These are phyloP conservation scores for Chrysoporthe cubensis DNA, from an alignment of 2,329 filamentous ascomycete genomes.

Conservation along the genomic window DNA sequence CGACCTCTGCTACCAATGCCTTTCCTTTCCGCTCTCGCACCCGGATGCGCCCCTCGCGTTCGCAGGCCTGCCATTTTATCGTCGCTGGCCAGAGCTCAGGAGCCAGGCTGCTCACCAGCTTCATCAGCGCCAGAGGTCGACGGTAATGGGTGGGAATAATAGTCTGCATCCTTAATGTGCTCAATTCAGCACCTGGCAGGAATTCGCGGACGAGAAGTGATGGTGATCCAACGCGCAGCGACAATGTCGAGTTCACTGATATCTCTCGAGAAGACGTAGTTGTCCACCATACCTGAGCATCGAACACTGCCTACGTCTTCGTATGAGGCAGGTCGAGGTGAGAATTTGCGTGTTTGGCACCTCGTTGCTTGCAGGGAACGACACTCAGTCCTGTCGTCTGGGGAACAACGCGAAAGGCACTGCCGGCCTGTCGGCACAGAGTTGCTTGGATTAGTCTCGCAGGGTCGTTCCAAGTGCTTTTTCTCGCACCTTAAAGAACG, in stretches of 20 bases:
- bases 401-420: too few species aligned
- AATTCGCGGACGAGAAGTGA: neutral
- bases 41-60: neutral
- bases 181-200: neutral
- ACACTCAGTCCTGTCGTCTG: too few species aligned
- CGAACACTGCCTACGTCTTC: neutral
- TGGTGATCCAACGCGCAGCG: neutral
- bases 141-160: neutral
- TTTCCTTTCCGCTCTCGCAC: neutral
- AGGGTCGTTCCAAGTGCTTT: too few species aligned
- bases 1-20: neutral
- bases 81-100: neutral
- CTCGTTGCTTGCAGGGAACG: too few species aligned
- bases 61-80: neutral
- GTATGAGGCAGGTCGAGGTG: neutral
- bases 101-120: neutral
- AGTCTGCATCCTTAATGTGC: neutral
- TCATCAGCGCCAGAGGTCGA: neutral
- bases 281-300: neutral
- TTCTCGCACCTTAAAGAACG: too few species aligned
- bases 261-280: neutral
- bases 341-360: neutral
- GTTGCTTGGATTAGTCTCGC: too few species aligned
- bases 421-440: too few species aligned
- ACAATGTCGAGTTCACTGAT: neutral